Evolutionary conservation across 805 yeast genomes (phyloP), one percentile per base, ranked within the genome.

Genomic region (Saccharomycopsis sp.): DNA sequence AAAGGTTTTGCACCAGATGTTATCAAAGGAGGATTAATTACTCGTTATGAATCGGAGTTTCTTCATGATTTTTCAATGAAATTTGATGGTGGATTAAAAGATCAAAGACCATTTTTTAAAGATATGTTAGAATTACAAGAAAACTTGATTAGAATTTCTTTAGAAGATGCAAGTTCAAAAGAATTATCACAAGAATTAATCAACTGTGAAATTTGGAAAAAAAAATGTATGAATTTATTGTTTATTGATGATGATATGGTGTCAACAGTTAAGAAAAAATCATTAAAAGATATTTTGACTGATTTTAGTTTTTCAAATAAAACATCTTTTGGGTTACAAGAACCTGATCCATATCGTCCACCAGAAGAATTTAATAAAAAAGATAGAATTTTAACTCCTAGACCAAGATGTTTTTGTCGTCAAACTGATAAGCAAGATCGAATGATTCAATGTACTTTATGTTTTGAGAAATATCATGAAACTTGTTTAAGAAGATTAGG

Each of bases 401-500:
- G 50, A 51, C 10, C 56, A 52, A 14, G 73, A 52, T 80, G 88
- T 52, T 59, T 76, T 41, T 80, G 89, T 55, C 65, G 86, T 34
- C 70, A 69, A 36, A 57, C 57, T 19, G 88, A 79, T 49, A 56
- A 67, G 49, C 70, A 82, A 55, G 46, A 50, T 5, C 67, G 71
- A 0, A 79, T 79, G 83, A 72, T 78, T 34, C 80, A 73, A 44
- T 80, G 88, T 58, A 87, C 79, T 47, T 58, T 55, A 14, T 81
- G 89, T 55, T 63, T 69, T 39, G 85, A 79, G 50, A 79, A 87
- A 87, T 80, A 72, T 51, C 88, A 80, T 52, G 67, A 70, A 34
- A 58, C 57, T 13, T 80, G 88, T 56, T 62, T 79, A 33, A 67
- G 67, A 37, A 52, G 2, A 47, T 55, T 13, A 58, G 61, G 47